Evolutionary conservation across 768 basidiomycete species (phyloP), one percentile per base, ranked within the genome.

Genomic region (Suillus luteus): DNA sequence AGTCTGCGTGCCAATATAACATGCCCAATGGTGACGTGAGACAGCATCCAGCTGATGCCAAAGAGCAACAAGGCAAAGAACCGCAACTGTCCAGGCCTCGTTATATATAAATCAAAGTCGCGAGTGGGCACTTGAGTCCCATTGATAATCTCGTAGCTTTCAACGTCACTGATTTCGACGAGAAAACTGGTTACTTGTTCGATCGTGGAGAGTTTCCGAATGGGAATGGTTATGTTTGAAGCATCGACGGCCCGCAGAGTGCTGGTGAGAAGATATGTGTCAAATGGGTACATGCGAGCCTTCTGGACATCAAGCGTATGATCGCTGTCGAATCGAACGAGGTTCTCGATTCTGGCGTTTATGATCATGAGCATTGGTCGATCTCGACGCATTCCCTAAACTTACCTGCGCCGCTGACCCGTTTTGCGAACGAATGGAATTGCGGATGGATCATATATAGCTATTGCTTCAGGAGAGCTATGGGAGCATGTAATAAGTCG

Each of bases 301-400:
- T 82, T 72, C 63, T 84, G 83, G 12, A 85, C 83, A 64, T 87
- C 84, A 31, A 86, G 78, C 41, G 81, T 80, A 68, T 86, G 82
- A 65, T 83, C 82, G 60, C 81, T 84, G 67, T 85, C 82, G 66
- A 87, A 87, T 67, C 84, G 84, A 38, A 82, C 80, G 14, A 85
- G 75, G 64, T 81, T 83, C 68, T 85, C 83, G 31, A 86, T 81
- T 44, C 85, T 87, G 61, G 19, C 12, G 59, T 10, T n/a, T 17
- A 35, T 37, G 35, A 48, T 40, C 10, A 51, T 63, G 6, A 55
- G 2, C 15, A 14, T 61, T 5, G 19, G 31, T 46, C 19, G 33
- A 12, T 44, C 15, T 9, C 7, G 33, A n/a, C 10, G 17, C 17
- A 35, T 15, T 15, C 62, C 2, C 40, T 22, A 22, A 5, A 66